A percentile compares a stretch with the other conserved stretches of the same genome.
phyloP scores from a whole-genome alignment of 495 filamentous ascomycete species.

The Neurospora pannonica region DNA sequence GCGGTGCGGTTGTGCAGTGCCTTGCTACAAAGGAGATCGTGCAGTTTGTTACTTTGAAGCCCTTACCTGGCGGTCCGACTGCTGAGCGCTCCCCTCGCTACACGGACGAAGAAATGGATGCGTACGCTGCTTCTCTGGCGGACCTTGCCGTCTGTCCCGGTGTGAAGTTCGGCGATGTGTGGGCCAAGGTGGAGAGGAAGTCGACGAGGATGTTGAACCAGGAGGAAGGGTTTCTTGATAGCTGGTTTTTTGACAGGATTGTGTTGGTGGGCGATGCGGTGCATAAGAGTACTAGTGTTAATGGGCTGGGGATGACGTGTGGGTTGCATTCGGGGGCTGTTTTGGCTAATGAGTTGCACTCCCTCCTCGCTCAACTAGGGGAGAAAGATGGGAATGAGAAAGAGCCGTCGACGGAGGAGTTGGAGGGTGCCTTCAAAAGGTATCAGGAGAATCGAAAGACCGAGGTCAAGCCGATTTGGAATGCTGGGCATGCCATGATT shows the following conservation, averaged over 20 bases:
- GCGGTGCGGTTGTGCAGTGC: not conserved
- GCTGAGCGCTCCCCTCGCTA: not conserved
- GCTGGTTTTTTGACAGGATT: constrained; percentile 30
- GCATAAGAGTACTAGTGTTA: constrained; percentile 21
- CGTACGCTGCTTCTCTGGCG: not conserved
- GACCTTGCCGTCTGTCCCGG: not conserved
- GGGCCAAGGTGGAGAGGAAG: not conserved
- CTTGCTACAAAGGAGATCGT: not conserved
- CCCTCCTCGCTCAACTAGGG: not conserved
- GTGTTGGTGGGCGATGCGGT: constrained; percentile 36
- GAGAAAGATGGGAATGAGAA: not conserved
- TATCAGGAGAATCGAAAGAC: not conserved
- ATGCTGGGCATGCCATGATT: not conserved
- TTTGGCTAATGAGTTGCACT: not conserved
- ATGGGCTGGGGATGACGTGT: not conserved
- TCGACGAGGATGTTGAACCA: constrained; percentile 17
- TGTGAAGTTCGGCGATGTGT: not conserved
- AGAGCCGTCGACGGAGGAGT: not conserved
- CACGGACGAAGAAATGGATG: not conserved
- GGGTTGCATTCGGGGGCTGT: not conserved
- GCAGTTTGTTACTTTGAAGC: not conserved
- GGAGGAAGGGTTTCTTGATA: constrained; percentile 31
- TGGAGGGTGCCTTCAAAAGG: not conserved
- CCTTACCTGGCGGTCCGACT: not conserved
- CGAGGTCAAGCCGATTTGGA: not conserved